Evolutionary conservation across 2,329 filamentous ascomycete genomes (phyloP).

Genomic region (Lasiodiplodia citricola): DNA sequence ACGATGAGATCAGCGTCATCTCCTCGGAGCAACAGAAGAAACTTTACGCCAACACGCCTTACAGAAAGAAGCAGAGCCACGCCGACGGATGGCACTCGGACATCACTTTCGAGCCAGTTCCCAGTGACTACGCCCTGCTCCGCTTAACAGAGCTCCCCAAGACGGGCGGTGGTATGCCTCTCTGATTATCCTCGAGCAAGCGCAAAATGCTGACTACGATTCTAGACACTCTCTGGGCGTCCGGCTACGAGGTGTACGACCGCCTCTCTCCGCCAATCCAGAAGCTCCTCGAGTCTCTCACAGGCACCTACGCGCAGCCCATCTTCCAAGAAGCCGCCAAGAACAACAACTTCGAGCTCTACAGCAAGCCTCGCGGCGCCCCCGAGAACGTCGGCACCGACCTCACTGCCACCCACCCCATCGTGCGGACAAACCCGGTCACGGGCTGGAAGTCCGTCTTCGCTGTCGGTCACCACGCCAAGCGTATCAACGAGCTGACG

Average conservation of each 20-base stretch:
- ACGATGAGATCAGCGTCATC: slow-evolving; percentile 47
- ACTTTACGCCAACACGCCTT: slow-evolving; percentile 43
- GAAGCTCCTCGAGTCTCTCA: slow-evolving; percentile 54
- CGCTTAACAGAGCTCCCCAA: slow-evolving; percentile 43
- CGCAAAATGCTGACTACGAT: background rate
- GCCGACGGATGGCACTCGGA: slow-evolving; percentile 60
- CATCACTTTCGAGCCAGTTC: slow-evolving; percentile 48
- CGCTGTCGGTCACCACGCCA: slow-evolving; percentile 58
- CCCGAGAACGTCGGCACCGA: slow-evolving; percentile 61
- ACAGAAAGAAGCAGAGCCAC: slow-evolving; percentile 56
- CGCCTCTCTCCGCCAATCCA: slow-evolving; percentile 55
- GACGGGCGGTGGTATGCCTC: slow-evolving; percentile 43
- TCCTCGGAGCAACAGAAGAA: slow-evolving; percentile 54
- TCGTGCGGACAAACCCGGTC: slow-evolving; percentile 67
- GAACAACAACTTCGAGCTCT: slow-evolving; percentile 50
- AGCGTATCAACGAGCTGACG: slow-evolving; percentile 52
- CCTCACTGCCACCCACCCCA: slow-evolving; percentile 60
- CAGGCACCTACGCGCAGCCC: slow-evolving; percentile 54
- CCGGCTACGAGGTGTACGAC: slow-evolving; percentile 55
- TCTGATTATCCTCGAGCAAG: background rate
- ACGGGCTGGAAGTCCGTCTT: slow-evolving; percentile 66
- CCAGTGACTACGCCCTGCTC: slow-evolving; percentile 47
- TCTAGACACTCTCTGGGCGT: slow-evolving; percentile 49
- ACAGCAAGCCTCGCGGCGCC: slow-evolving; percentile 55
- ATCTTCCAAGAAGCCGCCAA: slow-evolving; percentile 49